Conservation (phyloP, 352 stramenopile species). For the Pythium grandisporangium region DNA sequence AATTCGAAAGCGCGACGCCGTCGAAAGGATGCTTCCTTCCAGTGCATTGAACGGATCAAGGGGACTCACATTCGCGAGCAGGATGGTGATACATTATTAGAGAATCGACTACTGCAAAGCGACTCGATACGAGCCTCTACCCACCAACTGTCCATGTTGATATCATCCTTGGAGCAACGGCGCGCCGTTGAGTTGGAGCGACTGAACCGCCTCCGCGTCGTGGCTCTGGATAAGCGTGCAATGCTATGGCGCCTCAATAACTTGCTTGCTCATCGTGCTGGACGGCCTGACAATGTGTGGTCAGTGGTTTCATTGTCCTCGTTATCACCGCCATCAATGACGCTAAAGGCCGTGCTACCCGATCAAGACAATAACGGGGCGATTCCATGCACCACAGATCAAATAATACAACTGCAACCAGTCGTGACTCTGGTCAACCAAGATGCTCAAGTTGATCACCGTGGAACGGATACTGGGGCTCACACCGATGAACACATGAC, state of each 20-base stretch:
- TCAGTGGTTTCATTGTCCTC: too few species aligned
- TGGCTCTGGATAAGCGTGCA: conserved; percentile 32
- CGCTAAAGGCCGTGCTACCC: too few species aligned
- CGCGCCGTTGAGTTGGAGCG: conserved; percentile 22
- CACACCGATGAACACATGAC: too few species aligned
- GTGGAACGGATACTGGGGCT: too few species aligned
- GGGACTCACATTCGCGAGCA: too few species aligned
- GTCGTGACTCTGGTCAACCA: too few species aligned
- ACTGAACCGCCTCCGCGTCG: conserved; percentile 22
- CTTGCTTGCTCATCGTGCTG: conserved; percentile 12
- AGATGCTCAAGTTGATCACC: too few species aligned
- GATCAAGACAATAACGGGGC: too few species aligned
- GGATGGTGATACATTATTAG: conserved; percentile 3
- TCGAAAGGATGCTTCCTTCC: conserved; percentile 6
- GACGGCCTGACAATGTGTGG: too few species aligned
- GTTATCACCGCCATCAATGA: too few species aligned
- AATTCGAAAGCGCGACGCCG: background rate
- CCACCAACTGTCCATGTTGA: conserved; percentile 34
- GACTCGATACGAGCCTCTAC: conserved; percentile 3
- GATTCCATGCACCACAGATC: too few species aligned
- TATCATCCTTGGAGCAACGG: conserved; percentile 29
- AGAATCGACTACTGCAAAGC: background rate
- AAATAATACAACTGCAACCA: too few species aligned
- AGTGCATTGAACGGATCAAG: conserved; percentile 58
- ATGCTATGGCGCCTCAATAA: conserved; percentile 20